Base-by-base conservation (phyloP, 31 red algal species). In the Odonthalia washingtoniensis region DNA sequence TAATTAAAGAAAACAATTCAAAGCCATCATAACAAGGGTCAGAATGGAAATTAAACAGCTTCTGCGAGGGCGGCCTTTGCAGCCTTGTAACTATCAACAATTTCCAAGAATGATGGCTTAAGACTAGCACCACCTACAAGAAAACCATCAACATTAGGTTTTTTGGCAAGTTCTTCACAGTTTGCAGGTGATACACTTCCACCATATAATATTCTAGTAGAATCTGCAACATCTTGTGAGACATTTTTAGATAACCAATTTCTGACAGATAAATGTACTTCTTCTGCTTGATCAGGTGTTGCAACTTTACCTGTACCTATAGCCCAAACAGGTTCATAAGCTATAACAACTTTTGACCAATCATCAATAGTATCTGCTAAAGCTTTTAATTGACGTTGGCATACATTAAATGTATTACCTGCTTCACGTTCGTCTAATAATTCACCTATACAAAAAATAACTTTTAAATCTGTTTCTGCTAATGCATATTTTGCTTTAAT, bases 301-400 rank as follows among this genome's bases (percentile, higher is more conserved):
- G 97, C 97, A 2, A 96, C 94, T 82, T 96, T 96, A 41, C 97
- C 97, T n/a, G 97, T 98, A 1, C 97, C 97, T 46, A 98, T 98
- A 0, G 97, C 97, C 97, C 97, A 98, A 30, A 98, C 97, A 3
- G 97, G 97, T 62, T 98, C 97, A 52, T 98, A 98, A 41, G 97
- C 97, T 40, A 98, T 89, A 0, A 98, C 97, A 3, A 95, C 77
- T 35, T 72, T 35, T 1, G 24, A 37, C 94, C 91, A 95, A 34
- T 88, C 75, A 44, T 3, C 3, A 24, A 96, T 65, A 32, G 77
- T 81, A 18, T 65, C 85, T 3, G 65, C 57, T 9, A 95, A 45
- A 21, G 93, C 94, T 37, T 36, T 41, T 24, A 98, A 43, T 79
- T 98, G 97, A 6, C 90, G 67, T 68, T 94, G 82, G 79, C 84